Base-by-base conservation (phyloP, 192 early-diverging fungal species). In the Linnemannia exigua region DNA sequence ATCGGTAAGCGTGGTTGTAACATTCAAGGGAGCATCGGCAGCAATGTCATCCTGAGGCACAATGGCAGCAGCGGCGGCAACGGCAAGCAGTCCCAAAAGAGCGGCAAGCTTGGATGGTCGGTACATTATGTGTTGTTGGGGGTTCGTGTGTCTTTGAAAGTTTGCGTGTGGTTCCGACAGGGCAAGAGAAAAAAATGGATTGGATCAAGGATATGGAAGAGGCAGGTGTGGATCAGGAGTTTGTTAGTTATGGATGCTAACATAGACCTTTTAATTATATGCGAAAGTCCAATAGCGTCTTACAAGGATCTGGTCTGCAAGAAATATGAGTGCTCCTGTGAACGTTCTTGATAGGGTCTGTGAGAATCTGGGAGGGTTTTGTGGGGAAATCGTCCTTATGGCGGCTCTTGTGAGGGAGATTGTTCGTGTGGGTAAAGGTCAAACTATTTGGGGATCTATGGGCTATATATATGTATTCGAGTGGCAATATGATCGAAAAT, bases 391-490 rank as follows among this genome's bases (percentile, higher is more conserved):
- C 1, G 51, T 52, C 51, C 51, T 52, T 52, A 19, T 17, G 20
- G 51, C 20, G 51, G 51, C 20, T 52, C 51, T 52, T 52, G 51
- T 22, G 51, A 52, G 51, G 19, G 19, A n/a, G 51, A 6, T 52
- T 3, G 51, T 52, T 20, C 51, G 16, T 52, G 51, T 52, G 5
- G 51, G 6, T 52, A 38, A n/a, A 68, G 35, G 37, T 68, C 16
- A 19, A 68, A 15, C 14, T 67, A 68, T 68, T 37, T 68, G 67
- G 33, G 67, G 67, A 68, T 33, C 67, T 35, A 37, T 68, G 67
- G 67, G 67, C 37, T 73, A 48, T 74, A 74, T 74, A 74, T 58
- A 19, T 74, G 50, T 51, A 50, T 74, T 74, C 72, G 50, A 52
- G 72, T 58, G 72, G 72, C 72, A 74, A 58, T 74, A 28, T 14